Conservation (phyloP, 441 rosid species). For the Adansonia gregorii region DNA sequence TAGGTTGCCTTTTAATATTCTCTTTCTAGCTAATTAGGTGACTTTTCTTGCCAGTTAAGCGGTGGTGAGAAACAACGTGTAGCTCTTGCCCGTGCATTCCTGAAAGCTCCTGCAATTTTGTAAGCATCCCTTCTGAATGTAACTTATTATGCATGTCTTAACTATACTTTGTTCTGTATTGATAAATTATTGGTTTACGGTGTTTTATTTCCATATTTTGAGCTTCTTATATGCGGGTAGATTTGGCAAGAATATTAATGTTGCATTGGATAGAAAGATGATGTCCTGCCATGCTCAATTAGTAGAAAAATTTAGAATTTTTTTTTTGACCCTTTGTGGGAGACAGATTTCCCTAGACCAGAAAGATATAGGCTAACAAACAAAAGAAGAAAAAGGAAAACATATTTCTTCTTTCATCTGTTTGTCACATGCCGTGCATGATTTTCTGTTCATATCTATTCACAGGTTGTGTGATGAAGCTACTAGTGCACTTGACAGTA, state of each 20-base stretch:
- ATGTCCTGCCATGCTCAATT: conserved; percentile 1
- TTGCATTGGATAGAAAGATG: conserved; percentile 24
- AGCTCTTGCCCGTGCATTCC: conserved; percentile 92
- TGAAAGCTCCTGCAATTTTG: conserved; percentile 90
- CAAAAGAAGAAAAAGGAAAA: neutral
- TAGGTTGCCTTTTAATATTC: conserved; percentile 5
- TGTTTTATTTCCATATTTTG: conserved; percentile 11
- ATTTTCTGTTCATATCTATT: conserved; percentile 30
- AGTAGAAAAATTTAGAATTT: neutral
- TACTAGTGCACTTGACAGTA: conserved; percentile 98
- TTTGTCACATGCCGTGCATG: neutral
- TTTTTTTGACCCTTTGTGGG: conserved; percentile 6
- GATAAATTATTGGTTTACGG: conserved; percentile 2
- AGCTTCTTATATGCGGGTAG: conserved; percentile 15
- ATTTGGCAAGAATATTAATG: conserved; percentile 4
- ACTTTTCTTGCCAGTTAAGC: conserved; percentile 67
- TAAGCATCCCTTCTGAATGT: conserved; percentile 46
- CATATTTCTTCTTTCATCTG: neutral
- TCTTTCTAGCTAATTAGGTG: conserved; percentile 18
- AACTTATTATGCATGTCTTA: neutral
- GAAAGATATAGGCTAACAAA: neutral
- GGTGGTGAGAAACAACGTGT: conserved; percentile 99
- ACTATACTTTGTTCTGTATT: conserved; percentile 3
- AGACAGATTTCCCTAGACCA: neutral
- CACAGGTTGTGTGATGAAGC: conserved; percentile 97